Base-by-base conservation (phyloP, 306 rosid genomes). In the Cicer yamashitae region DNA sequence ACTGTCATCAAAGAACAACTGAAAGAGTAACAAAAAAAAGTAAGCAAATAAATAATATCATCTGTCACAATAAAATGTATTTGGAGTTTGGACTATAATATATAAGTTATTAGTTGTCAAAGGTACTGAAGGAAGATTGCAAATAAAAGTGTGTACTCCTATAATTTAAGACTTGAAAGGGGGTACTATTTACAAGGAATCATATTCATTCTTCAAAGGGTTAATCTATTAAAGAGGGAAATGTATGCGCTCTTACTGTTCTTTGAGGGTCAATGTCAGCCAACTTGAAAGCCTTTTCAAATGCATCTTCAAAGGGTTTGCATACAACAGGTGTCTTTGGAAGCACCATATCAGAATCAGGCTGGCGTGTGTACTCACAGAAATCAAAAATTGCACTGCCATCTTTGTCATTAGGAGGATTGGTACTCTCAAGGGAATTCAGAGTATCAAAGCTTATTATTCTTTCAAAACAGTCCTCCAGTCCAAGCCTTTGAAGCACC, bases 1-100 rank as follows among this genome's bases (percentile, higher is more conserved):
- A 71, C 89, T 91, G 54, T 94, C 96, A 46, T 91, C 98, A 8
- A 94, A 94, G 84, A 94, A 94, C 82, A 94, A 40, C 98, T 94
- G 86, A 18, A 70, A 71, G 51, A 8, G 40, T 65, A 45, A 50
- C 46, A 76, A 6, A 57, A 44, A 54, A 7, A 4, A 4, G 14
- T 0, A 9, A 25, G 10, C 15, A 5, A 70, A 57, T 58, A 20
- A 17, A 51, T 14, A 18, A 48, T 65, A 39, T 15, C 52, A 52
- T 22, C 41, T 67, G 52, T 74, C 60, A 3, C 56, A 50, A 20
- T 30, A 69, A 15, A 2, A 41, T 44, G 48, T 61, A 37, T 8
- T 37, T 60, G 45, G 2, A 69, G 54, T 48, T 30, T 34, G 30
- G 30, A 25, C 30, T 25, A 25, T 50, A 34, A n/a, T 38, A 39